A percentile compares a stretch with the other conserved stretches of the same genome.
Conservation (phyloP, 257 asterid genomes). For the Nicotiana obtusifolia region DNA sequence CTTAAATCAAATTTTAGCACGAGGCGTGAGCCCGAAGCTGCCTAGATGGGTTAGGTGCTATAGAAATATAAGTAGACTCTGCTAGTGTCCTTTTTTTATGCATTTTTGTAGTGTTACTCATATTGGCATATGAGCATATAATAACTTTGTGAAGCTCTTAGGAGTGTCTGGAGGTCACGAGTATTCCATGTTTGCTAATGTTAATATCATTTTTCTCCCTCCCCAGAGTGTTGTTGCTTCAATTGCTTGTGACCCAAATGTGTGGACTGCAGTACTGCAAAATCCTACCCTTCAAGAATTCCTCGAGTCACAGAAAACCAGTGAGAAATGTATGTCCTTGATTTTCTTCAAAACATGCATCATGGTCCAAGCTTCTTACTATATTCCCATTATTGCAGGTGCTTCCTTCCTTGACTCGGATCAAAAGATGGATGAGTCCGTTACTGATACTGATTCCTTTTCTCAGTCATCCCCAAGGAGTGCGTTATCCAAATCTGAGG, state of each 20-base stretch:
- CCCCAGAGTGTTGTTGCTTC: slow-evolving; percentile 18
- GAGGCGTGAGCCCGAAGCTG: neutral
- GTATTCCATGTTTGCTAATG: neutral
- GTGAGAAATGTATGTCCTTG: neutral
- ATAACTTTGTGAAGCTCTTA: neutral
- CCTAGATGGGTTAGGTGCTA: neutral
- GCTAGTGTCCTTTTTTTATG: neutral
- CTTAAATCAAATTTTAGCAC: neutral
- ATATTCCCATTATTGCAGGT: neutral
- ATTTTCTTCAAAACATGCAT: neutral
- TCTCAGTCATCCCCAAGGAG: slow-evolving; percentile 17
- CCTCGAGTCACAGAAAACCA: neutral
- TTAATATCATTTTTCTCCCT: neutral
- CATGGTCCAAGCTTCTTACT: neutral
- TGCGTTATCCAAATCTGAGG: neutral
- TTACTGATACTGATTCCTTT: slow-evolving; percentile 14
- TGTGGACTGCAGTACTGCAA: slow-evolving; percentile 8
- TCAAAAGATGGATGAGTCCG: neutral
- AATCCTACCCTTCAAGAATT: slow-evolving; percentile 10
- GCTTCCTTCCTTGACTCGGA: neutral
- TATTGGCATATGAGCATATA: neutral
- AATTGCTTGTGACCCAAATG: slow-evolving; percentile 17
- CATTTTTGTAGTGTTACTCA: neutral
- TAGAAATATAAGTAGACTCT: neutral
- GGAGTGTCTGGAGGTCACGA: neutral